Percentiles rank a stretch among this genome's conserved stretches.
Evolutionary conservation across 306 rosid genomes (phyloP).

Genomic region (Adenanthera pavonina): DNA sequence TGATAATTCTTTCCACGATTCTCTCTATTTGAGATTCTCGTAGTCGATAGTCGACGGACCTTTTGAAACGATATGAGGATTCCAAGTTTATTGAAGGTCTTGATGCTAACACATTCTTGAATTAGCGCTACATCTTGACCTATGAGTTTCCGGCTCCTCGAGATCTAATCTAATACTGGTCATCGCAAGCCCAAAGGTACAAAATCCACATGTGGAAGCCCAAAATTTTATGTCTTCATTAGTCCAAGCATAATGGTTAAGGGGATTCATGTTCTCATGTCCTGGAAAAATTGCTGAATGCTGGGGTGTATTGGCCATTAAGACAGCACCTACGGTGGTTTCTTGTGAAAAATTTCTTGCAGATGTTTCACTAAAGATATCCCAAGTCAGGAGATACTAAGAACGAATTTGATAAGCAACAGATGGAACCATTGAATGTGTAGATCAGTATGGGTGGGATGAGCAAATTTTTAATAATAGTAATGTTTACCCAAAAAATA

Average conservation of each 20-base stretch:
- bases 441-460: background rate
- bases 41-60: slow-evolving; percentile 32
- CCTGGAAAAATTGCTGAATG: slow-evolving; percentile 36
- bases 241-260: slow-evolving; percentile 21
- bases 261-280: slow-evolving; percentile 29
- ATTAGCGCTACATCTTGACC: slow-evolving; percentile 50
- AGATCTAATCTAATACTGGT: slow-evolving; percentile 38
- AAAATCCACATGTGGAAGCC: slow-evolving; percentile 35
- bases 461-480: background rate
- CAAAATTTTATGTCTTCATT: slow-evolving; percentile 25
- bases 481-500: too few species aligned
- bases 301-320: slow-evolving; percentile 23
- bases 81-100: slow-evolving; percentile 58
- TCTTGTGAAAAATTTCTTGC: slow-evolving; percentile 47
- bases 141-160: slow-evolving; percentile 46
- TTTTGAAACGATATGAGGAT: slow-evolving; percentile 42
- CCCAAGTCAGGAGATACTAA: slow-evolving; percentile 37
- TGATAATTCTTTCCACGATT: slow-evolving; percentile 64
- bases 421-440: background rate
- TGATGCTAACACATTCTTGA: slow-evolving; percentile 62
- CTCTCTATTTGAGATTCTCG: slow-evolving; percentile 63
- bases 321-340: background rate
- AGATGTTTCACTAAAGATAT: slow-evolving; percentile 34
- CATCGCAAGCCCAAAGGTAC: background rate
- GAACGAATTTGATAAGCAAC: background rate